Base-by-base conservation (phyloP, 345 rosid genomes). In the Populus pruinosa region DNA sequence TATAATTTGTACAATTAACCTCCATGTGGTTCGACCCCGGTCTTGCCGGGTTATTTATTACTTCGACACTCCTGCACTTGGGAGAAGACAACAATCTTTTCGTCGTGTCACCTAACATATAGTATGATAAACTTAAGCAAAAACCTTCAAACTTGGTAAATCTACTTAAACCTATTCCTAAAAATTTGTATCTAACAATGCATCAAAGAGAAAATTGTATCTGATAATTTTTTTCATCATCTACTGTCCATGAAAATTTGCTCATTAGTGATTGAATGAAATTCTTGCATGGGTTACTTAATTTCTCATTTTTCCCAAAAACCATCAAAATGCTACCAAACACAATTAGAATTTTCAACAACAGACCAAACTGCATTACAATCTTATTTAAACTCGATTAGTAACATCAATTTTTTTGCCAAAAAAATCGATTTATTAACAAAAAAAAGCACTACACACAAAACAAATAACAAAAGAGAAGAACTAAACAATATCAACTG, bases 401-500 rank as follows among this genome's bases (percentile, higher is more conserved):
- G 4, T 1, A 72, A 64, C 13, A 31, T 43, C 14, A 13, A 2
- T 43, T 43, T 43, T 41, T 10, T 2, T 14, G 2, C 2, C 4
- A 11, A 43, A 41, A 55, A 55, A 55, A 55, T 21, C 25, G 21
- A 55, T 21, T 55, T 10, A 21, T 55, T 55, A 8, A 55, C n/a
- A 21, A 55, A 21, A 55, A 21, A 55, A 0, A 55, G 8, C n/a
- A 55, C n/a, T 47, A 5, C 53, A 47, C 17, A 14, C 20, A 47
- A 4, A 14, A 47, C 53, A 61, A 4, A 18, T 61, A 55, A 14
- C 56, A 20, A 8, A 38, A 65, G 12, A 31, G 6, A 35, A 0
- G 62, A 7, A n/a, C 23, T 18, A 50, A 49, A 47, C 12, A 43
- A 23, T 25, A 71, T 2, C 29, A 67, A 78, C 88, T 68, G 81